Evolutionary conservation across 495 filamentous ascomycete genomes (phyloP).

Genomic region (Neurospora sp.): DNA sequence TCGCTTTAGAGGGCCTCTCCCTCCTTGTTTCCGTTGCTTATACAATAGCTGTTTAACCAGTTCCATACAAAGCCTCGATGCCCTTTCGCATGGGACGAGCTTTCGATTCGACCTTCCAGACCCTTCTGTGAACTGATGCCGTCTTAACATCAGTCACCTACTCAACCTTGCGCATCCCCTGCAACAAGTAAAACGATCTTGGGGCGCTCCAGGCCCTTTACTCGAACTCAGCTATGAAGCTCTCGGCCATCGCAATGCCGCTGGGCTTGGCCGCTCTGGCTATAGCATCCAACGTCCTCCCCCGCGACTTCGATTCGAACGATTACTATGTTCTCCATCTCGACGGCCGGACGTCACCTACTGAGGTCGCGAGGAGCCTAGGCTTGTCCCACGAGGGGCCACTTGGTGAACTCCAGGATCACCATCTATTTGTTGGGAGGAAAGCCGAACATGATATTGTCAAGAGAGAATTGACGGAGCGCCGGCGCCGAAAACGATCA

Average conservation of each 20-base stretch:
- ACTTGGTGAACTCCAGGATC: conserved; percentile 68
- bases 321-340: conserved; percentile 91
- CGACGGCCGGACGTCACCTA: conserved; percentile 51
- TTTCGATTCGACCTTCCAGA: not conserved
- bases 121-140: not conserved
- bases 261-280: conserved; percentile 33
- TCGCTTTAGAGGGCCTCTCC: not conserved
- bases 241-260: conserved; percentile 21
- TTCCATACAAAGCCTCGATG: not conserved
- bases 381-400: conserved; percentile 75
- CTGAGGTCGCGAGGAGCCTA: conserved; percentile 60
- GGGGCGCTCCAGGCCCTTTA: conserved; percentile 1
- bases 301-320: conserved; percentile 53
- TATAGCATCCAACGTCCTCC: conserved; percentile 26
- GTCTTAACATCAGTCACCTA: not conserved
- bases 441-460: conserved; percentile 55
- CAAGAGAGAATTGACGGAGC: conserved; percentile 44
- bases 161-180: not conserved
- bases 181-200: not conserved
- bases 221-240: conserved; percentile 29
- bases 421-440: conserved; percentile 73
- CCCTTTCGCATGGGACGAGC: not conserved
- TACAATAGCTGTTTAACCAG: not conserved
- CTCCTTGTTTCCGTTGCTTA: not conserved
- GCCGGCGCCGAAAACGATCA: conserved; percentile 50